phyloP scores from a whole-genome alignment of 345 rosid species.

The Hibiscus syriacus region DNA sequence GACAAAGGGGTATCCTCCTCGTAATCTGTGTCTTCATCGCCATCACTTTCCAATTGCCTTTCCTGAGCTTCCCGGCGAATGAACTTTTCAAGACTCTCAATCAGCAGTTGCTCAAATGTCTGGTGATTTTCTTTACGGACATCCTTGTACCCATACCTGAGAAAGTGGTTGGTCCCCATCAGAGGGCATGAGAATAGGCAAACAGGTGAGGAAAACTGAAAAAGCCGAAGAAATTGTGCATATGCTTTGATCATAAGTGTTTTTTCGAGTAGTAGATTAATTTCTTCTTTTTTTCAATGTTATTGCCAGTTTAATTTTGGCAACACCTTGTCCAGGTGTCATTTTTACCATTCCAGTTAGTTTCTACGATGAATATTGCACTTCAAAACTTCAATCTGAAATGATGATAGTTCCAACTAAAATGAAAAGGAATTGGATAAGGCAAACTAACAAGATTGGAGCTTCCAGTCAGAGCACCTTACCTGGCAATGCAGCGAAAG shows the following conservation, averaged over 20 bases:
- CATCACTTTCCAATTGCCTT: constrained; percentile 81
- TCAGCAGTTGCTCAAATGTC: constrained; percentile 84
- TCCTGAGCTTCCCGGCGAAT: constrained; percentile 96
- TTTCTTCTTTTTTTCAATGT: neutral
- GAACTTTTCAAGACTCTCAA: constrained; percentile 95
- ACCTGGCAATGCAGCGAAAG: constrained; percentile 98
- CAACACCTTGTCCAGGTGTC: neutral
- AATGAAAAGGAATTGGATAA: neutral
- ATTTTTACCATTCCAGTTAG: neutral
- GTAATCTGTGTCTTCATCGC: constrained; percentile 62
- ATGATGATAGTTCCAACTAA: neutral
- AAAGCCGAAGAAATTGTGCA: neutral
- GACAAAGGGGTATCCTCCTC: constrained; percentile 47
- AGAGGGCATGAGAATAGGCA: neutral
- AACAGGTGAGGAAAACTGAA: too few relatives aligned
- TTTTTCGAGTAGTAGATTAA: neutral
- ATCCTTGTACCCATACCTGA: constrained; percentile 90
- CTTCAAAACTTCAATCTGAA: neutral
- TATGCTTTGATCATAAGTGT: neutral
- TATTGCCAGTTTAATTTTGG: neutral
- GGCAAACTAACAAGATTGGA: neutral
- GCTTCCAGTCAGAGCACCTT: constrained; percentile 11
- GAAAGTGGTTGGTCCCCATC: neutral
- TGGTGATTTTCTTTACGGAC: constrained; percentile 92
- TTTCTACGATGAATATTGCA: neutral